These are phyloP conservation scores for Elsinoe fawcettii DNA, from an alignment of 2,329 filamentous ascomycete genomes.

Conservation along the genomic window DNA sequence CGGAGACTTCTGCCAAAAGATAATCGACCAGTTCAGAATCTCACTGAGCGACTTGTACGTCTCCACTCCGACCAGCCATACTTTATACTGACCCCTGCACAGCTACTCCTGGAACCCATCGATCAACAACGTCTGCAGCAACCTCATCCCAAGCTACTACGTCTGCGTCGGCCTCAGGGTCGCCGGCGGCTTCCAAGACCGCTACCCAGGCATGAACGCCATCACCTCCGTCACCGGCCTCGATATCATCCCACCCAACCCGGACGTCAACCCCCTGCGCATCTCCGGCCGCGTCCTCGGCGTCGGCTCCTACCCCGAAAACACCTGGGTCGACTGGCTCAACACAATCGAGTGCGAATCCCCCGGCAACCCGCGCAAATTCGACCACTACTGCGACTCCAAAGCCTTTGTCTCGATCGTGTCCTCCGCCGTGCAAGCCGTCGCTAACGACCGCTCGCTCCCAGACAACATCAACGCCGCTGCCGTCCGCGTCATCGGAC, in stretches of 20 bases:
- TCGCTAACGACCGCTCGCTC: not conserved
- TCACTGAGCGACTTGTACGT: not conserved
- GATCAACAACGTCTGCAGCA: not conserved
- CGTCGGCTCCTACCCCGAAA: not conserved
- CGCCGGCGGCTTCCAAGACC: not conserved
- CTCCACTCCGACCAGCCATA: not conserved
- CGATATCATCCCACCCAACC: not conserved
- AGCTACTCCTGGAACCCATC: not conserved
- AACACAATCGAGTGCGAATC: slow-evolving; percentile 1
- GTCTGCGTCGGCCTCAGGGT: not conserved
- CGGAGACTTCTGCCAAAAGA: slow-evolving; percentile 5
- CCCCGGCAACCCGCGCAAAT: not conserved
- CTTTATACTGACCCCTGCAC: not conserved
- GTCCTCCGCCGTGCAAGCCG: not conserved
- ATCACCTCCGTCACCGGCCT: not conserved
- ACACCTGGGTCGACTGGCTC: slow-evolving; percentile 6
- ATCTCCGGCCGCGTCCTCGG: not conserved
- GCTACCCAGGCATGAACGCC: not conserved
- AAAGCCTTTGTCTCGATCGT: not conserved
- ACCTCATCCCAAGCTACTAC: not conserved
- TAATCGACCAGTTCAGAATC: slow-evolving; percentile 2
- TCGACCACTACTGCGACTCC: not conserved
- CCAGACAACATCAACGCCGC: not conserved
- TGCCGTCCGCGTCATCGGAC: not conserved
- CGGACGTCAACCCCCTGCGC: not conserved